Evolutionary conservation across 2,329 filamentous ascomycete genomes (phyloP), one percentile per base, ranked within the genome.

Genomic region (Pezicula carpinea): DNA sequence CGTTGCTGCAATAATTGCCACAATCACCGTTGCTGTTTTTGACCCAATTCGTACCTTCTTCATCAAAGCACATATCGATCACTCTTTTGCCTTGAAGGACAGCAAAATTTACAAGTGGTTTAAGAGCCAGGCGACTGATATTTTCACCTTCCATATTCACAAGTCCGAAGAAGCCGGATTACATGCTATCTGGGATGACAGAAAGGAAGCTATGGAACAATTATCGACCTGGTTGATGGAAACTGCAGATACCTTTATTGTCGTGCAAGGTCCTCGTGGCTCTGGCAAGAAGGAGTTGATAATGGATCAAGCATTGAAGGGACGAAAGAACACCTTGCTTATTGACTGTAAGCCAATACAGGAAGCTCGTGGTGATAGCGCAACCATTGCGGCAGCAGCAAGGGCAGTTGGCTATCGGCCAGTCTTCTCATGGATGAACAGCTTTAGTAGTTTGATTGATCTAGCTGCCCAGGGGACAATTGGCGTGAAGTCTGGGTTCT

Each of bases 401-500:
- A 70, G 74, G 1, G 82, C 91, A 53, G 91, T 97, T 41, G 92
- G 93, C 7, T 97, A 96, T 63, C 77, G 87, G 7, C 93, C 93
- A 0, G 82, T 99, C 0, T 99, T 99, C 65, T 95, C 89, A 0
- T 97, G 91, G 88, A 87, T 95, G 69, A 96, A 97, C 66, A 96
- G 83, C 60, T 81, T 97, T 55, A 95, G 88, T 67, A 95, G 90
- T 64, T 80, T 96, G 69, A 75, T 96, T 53, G 93, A 97, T 58
- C 78, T 97, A 32, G 93, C 92, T 18, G 89, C 93, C 1, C 92
- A 96, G 64, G 88, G 91, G 57, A 93, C 93, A 11, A 95, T 92
- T 17, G 92, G 92, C 11, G 87, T 95, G 48, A 96, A 97, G 68
- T 87, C 90, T 5, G 91, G 91, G 6, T 96, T 97, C 63, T 95